phyloP scores from a whole-genome alignment of 2,329 filamentous ascomycete species.

The Fusarium sp. region DNA sequence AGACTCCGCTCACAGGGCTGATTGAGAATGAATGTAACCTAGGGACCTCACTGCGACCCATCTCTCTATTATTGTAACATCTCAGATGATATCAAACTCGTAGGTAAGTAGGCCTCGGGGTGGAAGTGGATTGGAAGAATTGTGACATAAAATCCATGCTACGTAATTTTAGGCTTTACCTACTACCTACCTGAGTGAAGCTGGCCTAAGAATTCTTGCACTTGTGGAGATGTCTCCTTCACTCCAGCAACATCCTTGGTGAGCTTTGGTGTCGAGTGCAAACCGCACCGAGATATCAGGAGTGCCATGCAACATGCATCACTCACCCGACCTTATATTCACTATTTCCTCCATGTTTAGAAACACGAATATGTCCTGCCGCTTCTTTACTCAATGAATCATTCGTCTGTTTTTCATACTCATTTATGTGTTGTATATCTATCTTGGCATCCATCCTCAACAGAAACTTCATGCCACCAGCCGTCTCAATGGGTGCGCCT shows the following conservation, averaged over 20 bases:
- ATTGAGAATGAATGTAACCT: background rate
- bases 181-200: background rate
- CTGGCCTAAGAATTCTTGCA: background rate
- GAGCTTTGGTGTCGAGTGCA: background rate
- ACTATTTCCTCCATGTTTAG: background rate
- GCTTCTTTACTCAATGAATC: background rate
- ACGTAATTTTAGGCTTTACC: no score
- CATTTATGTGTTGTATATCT: background rate
- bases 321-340: background rate
- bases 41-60: background rate
- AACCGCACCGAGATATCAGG: background rate
- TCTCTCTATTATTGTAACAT: background rate
- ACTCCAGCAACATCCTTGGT: background rate
- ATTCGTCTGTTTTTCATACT: background rate
- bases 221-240: background rate
- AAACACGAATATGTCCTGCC: background rate
- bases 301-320: background rate
- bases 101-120: background rate
- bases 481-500: conserved; percentile 40
- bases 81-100: background rate
- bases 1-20: conserved; percentile 33
- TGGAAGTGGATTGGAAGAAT: background rate
- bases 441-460: background rate
- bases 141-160: no score
- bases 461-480: conserved; percentile 5